Evolutionary conservation across 164 flowering plant genomes (phyloP).

Genomic region (Amborella trichopoda): DNA sequence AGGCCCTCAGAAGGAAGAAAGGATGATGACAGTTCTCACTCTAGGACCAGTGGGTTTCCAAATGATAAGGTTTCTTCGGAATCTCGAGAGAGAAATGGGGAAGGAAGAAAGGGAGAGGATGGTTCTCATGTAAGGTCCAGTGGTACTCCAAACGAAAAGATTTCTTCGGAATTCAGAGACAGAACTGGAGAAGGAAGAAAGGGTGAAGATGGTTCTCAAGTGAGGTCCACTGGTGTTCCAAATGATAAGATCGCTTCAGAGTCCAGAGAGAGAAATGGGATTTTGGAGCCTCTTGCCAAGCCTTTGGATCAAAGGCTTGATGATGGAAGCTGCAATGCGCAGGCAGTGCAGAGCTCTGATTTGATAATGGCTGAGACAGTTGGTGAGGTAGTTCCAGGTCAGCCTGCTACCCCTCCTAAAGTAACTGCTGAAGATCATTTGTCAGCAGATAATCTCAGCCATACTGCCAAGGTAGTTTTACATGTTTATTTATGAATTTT

Average conservation of each 20-base stretch:
- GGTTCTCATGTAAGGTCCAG: conserved; percentile 40
- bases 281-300: conserved; percentile 73
- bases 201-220: conserved; percentile 41
- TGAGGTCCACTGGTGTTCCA: no score
- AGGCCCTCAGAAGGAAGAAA: conserved; percentile 81
- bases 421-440: conserved; percentile 47
- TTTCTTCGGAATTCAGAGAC: conserved; percentile 22
- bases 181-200: conserved; percentile 32
- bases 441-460: conserved; percentile 38
- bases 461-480: conserved; percentile 53
- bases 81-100: conserved; percentile 7
- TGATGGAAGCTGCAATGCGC: conserved; percentile 22
- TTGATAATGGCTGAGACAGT: conserved; percentile 14
- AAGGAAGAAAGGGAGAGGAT: conserved; percentile 40
- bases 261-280: conserved; percentile 50
- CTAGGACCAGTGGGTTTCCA: conserved; percentile 35
- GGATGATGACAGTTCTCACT: conserved; percentile 40
- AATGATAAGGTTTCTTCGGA: conserved; percentile 34
- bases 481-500: neutral
- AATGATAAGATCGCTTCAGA: no score
- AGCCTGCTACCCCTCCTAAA: conserved; percentile 60
- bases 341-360: conserved; percentile 81
- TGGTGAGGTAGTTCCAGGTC: conserved; percentile 42
- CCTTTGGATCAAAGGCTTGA: conserved; percentile 30
- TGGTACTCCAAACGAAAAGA: conserved; percentile 35